A percentile compares a stretch with the other conserved stretches of the same genome.
Evolutionary conservation across 768 basidiomycete genomes (phyloP).

Genomic region (Cantharellus anzutake): DNA sequence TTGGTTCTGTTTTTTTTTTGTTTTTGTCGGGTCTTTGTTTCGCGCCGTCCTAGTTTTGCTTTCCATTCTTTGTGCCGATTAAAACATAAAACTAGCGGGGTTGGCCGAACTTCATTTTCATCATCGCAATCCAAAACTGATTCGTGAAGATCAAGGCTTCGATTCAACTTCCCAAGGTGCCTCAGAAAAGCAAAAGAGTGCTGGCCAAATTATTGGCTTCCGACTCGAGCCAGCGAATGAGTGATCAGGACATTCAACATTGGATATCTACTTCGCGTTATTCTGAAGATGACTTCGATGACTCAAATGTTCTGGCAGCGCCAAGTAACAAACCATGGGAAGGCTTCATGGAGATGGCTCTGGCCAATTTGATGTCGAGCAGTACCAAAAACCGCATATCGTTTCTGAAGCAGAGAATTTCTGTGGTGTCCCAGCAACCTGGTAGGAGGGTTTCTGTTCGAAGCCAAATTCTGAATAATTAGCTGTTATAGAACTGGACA

Average conservation of each 20-base stretch:
- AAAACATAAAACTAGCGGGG: no score
- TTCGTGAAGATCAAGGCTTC: no score
- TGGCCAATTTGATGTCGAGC: slow-evolving; percentile 22
- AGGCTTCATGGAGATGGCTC: not conserved
- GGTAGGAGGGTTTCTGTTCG: slow-evolving; percentile 25
- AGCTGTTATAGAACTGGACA: slow-evolving; percentile 1
- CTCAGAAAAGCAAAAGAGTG: no score
- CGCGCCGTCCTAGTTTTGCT: no score
- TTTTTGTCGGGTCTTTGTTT: no score
- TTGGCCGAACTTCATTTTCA: no score
- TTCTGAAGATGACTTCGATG: not conserved
- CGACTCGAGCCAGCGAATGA: slow-evolving; percentile 6
- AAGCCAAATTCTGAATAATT: not conserved
- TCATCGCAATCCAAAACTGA: no score
- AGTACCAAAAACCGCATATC: slow-evolving; percentile 25
- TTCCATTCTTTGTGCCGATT: no score
- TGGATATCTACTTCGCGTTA: slow-evolving; percentile 35
- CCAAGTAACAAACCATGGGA: not conserved
- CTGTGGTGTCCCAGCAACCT: slow-evolving; percentile 33
- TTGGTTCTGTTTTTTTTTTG: no score
- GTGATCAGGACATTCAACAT: slow-evolving; percentile 37
- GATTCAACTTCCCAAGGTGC: no score
- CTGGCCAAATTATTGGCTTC: no score
- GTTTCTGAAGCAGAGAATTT: slow-evolving; percentile 48
- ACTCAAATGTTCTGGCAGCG: not conserved